Evolutionary conservation across 345 rosid genomes (phyloP).

Genomic region (Citrus medica): DNA sequence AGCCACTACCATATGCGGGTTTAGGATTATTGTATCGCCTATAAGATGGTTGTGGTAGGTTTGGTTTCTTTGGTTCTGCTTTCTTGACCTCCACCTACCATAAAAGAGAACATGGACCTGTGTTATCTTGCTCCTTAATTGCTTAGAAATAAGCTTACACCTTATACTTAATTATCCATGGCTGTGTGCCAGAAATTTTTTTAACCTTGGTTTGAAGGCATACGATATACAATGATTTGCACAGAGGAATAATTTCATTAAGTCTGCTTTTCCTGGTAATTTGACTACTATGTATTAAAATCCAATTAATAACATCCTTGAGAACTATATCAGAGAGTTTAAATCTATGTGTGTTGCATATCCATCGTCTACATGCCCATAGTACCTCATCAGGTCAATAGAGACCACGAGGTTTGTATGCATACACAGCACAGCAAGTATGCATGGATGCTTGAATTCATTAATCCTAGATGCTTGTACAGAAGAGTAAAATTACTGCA

Average conservation of each 20-base stretch:
- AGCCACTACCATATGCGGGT: slow-evolving; percentile 55
- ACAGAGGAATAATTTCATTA: background rate
- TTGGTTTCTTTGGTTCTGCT: slow-evolving; percentile 97
- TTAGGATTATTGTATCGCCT: slow-evolving; percentile 61
- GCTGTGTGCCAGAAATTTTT: background rate
- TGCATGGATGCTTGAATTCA: slow-evolving; percentile 2
- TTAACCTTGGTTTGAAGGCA: background rate
- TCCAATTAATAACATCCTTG: background rate
- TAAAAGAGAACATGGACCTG: slow-evolving; percentile 7
- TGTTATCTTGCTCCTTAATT: background rate
- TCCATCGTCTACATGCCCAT: background rate
- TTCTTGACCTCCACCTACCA: slow-evolving; percentile 94
- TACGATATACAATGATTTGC: background rate
- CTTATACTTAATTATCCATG: background rate
- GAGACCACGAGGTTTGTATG: background rate
- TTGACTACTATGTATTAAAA: background rate
- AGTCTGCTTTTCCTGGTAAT: background rate
- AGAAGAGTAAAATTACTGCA: background rate
- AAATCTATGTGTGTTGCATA: background rate
- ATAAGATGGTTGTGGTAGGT: slow-evolving; percentile 58
- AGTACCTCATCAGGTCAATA: background rate
- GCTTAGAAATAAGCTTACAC: background rate
- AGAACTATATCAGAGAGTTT: too few species aligned
- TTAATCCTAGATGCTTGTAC: background rate
- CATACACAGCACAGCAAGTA: background rate